Evolutionary conservation across 768 basidiomycete species (phyloP).

Genomic region (Tricholoma flavovirens): DNA sequence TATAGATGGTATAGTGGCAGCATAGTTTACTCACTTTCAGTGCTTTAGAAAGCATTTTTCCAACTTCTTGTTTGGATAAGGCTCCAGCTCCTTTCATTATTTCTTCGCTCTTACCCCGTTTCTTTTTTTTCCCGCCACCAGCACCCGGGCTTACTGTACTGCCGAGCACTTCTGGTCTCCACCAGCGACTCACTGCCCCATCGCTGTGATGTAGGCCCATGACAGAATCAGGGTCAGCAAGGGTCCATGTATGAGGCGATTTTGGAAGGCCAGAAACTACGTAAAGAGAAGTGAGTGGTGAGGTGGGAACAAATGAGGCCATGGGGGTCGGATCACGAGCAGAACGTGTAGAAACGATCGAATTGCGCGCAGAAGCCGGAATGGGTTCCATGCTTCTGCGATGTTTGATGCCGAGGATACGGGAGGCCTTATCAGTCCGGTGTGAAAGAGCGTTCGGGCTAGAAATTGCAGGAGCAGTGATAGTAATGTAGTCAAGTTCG

Average conservation of each 20-base stretch:
- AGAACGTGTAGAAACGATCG: slow-evolving; percentile 73
- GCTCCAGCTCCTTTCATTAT: slow-evolving; percentile 72
- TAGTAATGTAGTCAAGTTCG: slow-evolving; percentile 70
- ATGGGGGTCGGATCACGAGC: slow-evolving; percentile 50
- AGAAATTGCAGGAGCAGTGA: slow-evolving; percentile 25
- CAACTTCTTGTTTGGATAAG: slow-evolving; percentile 79
- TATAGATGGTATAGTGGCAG: not conserved
- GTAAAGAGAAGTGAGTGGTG: slow-evolving; percentile 78
- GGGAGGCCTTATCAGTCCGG: slow-evolving; percentile 69
- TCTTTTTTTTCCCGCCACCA: slow-evolving; percentile 74
- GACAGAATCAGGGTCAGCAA: slow-evolving; percentile 79
- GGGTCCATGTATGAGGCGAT: slow-evolving; percentile 85
- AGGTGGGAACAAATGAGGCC: slow-evolving; percentile 60
- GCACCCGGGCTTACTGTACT: slow-evolving; percentile 83
- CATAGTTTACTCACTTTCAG: slow-evolving; percentile 57
- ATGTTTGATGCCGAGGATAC: slow-evolving; percentile 71
- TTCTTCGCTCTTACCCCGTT: slow-evolving; percentile 57
- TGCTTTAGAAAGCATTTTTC: slow-evolving; percentile 86
- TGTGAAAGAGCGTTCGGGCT: slow-evolving; percentile 31
- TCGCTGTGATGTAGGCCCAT: slow-evolving; percentile 77
- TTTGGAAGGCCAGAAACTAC: slow-evolving; percentile 88
- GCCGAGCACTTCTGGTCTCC: slow-evolving; percentile 87
- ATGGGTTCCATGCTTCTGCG: slow-evolving; percentile 81
- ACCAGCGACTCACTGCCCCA: slow-evolving; percentile 84
- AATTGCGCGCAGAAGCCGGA: slow-evolving; percentile 69